Percentiles rank a stretch among this genome's conserved stretches.
Evolutionary conservation across 805 yeast species (phyloP).

Genomic region (Wickerhamiella dianesei): DNA sequence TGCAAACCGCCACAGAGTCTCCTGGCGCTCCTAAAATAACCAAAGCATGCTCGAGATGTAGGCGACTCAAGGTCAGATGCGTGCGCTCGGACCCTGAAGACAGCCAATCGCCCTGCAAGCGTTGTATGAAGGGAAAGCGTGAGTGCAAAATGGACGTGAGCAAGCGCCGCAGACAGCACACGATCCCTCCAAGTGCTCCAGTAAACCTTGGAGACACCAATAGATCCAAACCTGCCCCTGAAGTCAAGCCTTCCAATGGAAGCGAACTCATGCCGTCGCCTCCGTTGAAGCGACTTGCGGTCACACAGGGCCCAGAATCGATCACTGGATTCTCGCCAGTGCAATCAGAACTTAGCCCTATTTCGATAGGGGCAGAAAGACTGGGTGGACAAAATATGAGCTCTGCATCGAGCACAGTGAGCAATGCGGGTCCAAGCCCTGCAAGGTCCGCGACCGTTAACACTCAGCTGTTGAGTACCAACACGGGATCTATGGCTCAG

Average conservation of each 20-base stretch:
- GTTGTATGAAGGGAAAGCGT: conserved; percentile 54
- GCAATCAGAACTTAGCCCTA: neutral
- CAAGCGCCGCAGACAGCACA: conserved; percentile 42
- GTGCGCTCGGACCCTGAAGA: conserved; percentile 50
- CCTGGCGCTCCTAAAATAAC: neutral
- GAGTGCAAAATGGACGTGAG: conserved; percentile 39
- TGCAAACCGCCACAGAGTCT: neutral
- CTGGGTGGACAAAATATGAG: neutral
- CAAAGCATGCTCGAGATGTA: conserved; percentile 41
- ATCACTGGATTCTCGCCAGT: neutral
- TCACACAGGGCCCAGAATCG: neutral
- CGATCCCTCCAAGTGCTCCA: neutral
- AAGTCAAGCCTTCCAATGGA: neutral
- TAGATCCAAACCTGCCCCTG: conserved; percentile 14
- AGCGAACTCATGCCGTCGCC: neutral
- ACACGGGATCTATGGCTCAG: neutral
- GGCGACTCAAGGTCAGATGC: conserved; percentile 71
- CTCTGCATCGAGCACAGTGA: neutral
- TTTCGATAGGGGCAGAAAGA: neutral
- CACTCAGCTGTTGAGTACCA: neutral
- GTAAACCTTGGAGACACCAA: neutral
- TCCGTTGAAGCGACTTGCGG: neutral
- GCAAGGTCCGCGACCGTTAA: neutral
- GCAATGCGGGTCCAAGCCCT: neutral
- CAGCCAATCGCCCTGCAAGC: conserved; percentile 51